Percentiles rank a stretch among this genome's conserved stretches.
phyloP scores from a whole-genome alignment of 768 basidiomycete species.

The Auricularia heimuer region DNA sequence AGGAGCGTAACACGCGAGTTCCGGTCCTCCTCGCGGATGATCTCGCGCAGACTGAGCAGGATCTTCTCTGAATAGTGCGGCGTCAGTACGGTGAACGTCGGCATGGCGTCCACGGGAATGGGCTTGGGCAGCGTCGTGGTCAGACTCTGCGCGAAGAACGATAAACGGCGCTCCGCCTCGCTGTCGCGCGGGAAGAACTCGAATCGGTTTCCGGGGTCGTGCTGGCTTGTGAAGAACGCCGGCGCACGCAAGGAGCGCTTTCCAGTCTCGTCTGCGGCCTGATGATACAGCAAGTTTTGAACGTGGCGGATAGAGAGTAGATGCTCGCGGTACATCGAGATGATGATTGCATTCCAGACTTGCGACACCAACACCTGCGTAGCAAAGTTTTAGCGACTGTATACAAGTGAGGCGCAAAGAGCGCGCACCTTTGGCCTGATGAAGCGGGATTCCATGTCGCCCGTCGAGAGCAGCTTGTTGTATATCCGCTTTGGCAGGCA shows the following conservation, averaged over 20 bases:
- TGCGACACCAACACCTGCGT: constrained; percentile 81
- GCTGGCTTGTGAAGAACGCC: constrained; percentile 94
- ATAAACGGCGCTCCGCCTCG: constrained; percentile 95
- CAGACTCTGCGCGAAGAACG: constrained; percentile 96
- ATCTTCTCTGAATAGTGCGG: constrained; percentile 99
- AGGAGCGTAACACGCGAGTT: constrained; percentile 93
- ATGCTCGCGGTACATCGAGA: constrained; percentile 99
- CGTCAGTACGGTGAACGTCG: constrained; percentile 97
- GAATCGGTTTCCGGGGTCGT: constrained; percentile 52
- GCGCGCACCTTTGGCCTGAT: constrained; percentile 73
- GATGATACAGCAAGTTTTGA: constrained; percentile 93
- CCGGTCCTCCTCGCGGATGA: constrained; percentile 95
- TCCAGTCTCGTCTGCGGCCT: constrained; percentile 83
- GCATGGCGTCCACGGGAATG: constrained; percentile 96
- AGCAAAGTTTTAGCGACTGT: constrained; percentile 13
- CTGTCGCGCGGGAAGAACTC: constrained; percentile 91
- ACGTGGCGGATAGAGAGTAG: constrained; percentile 96
- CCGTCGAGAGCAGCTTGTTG: constrained; percentile 90
- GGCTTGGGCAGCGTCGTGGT: constrained; percentile 94
- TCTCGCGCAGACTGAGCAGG: constrained; percentile 88
- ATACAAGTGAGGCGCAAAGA: background rate
- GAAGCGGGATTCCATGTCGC: constrained; percentile 98
- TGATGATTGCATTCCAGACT: constrained; percentile 99
- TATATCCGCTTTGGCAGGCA: constrained; percentile 96
- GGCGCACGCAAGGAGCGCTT: constrained; percentile 86